phyloP scores from a whole-genome alignment of 2,329 filamentous ascomycete species.

The Penicillium fuscoglaucum region DNA sequence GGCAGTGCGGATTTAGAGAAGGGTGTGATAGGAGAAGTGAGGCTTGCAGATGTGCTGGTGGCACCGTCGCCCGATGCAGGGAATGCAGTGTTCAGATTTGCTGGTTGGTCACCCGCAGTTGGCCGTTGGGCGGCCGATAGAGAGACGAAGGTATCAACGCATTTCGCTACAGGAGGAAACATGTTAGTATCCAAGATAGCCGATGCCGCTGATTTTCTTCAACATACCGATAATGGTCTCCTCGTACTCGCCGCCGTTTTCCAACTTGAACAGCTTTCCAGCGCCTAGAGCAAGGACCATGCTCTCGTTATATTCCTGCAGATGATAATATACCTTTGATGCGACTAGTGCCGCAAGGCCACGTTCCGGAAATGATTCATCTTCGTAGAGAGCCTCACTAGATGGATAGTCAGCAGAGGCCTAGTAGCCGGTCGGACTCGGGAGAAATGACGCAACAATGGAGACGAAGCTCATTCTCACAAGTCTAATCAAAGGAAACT shows the following conservation, averaged over 20 bases:
- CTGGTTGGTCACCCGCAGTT: slow-evolving; percentile 54
- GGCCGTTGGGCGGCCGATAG: slow-evolving; percentile 63
- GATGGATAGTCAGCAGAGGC: slow-evolving; percentile 18
- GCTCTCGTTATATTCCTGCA: slow-evolving; percentile 98
- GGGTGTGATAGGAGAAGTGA: slow-evolving; percentile 86
- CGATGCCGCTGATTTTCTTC: neutral
- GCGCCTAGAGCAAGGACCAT: slow-evolving; percentile 97
- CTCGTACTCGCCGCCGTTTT: slow-evolving; percentile 90
- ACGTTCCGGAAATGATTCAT: slow-evolving; percentile 89
- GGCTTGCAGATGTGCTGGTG: slow-evolving; percentile 62
- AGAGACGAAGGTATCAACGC: slow-evolving; percentile 95
- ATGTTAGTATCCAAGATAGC: neutral
- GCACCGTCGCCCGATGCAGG: slow-evolving; percentile 65
- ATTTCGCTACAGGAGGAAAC: slow-evolving; percentile 63
- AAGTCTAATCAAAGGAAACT: slow-evolving; percentile 35
- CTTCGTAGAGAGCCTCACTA: slow-evolving; percentile 96
- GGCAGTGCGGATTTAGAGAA: slow-evolving; percentile 93
- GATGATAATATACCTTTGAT: slow-evolving; percentile 97
- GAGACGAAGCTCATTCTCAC: neutral
- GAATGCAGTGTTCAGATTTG: slow-evolving; percentile 80
- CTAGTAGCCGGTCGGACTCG: slow-evolving; percentile 3
- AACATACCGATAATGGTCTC: slow-evolving; percentile 86
- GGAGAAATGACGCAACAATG: slow-evolving; percentile 6
- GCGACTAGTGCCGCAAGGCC: slow-evolving; percentile 92
- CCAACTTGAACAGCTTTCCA: slow-evolving; percentile 91